phyloP scores from a whole-genome alignment of 768 basidiomycete genomes.

The Austroboletus eburneus region DNA sequence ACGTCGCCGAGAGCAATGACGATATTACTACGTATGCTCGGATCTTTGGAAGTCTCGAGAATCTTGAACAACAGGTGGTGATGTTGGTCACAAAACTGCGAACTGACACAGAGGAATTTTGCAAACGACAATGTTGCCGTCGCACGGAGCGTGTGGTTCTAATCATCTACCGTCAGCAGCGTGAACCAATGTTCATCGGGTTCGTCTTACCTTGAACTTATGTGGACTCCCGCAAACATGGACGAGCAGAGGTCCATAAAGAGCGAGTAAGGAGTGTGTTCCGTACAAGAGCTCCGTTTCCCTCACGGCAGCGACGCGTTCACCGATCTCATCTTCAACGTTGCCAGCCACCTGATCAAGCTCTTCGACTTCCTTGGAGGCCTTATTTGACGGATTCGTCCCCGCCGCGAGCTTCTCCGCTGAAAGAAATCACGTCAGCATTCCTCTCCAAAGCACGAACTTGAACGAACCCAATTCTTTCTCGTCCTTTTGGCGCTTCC shows the following conservation, averaged over 20 bases:
- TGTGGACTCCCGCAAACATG: slow-evolving; percentile 89
- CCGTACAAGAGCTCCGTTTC: slow-evolving; percentile 89
- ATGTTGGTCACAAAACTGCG: slow-evolving; percentile 88
- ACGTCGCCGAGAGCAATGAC: slow-evolving; percentile 98
- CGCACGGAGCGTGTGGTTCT: slow-evolving; percentile 86
- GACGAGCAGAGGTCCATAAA: slow-evolving; percentile 88
- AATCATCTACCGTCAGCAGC: slow-evolving; percentile 8
- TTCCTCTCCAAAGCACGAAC: background rate
- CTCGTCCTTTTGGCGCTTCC: slow-evolving; percentile 95
- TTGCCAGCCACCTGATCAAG: slow-evolving; percentile 97
- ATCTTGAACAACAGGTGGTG: slow-evolving; percentile 90
- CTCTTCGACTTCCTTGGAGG: slow-evolving; percentile 70
- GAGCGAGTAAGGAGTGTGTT: slow-evolving; percentile 68
- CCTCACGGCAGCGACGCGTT: slow-evolving; percentile 76
- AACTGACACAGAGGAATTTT: slow-evolving; percentile 95
- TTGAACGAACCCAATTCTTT: slow-evolving; percentile 61
- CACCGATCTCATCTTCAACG: slow-evolving; percentile 97
- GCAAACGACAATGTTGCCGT: slow-evolving; percentile 86
- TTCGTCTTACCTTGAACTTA: slow-evolving; percentile 69
- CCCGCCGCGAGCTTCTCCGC: slow-evolving; percentile 58
- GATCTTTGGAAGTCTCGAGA: slow-evolving; percentile 85
- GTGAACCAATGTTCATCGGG: background rate
- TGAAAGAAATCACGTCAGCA: slow-evolving; percentile 18
- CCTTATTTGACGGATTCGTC: slow-evolving; percentile 33
- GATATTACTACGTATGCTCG: slow-evolving; percentile 90